Evolutionary conservation across 176 grass and related monocot genomes (phyloP).

Genomic region (Elymus sibiricus): DNA sequence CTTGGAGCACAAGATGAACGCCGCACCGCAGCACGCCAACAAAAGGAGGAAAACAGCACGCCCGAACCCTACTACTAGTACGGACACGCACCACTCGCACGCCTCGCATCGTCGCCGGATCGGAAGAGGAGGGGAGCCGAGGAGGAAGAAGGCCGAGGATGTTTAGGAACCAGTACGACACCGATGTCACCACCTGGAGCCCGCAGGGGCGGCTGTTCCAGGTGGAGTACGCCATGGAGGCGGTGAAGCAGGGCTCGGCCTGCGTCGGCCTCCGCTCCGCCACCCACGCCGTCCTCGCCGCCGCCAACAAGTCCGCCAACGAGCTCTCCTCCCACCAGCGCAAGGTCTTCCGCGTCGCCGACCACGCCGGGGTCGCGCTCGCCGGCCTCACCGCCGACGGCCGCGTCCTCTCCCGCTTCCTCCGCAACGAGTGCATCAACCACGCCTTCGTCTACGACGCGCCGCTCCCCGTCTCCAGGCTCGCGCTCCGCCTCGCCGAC

Average conservation of each 20-base stretch:
- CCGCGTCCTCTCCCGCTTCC: slow-evolving; percentile 72
- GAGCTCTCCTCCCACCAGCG: slow-evolving; percentile 92
- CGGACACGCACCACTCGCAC: too few relatives aligned
- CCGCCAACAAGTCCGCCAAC: slow-evolving; percentile 81
- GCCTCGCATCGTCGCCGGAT: too few relatives aligned
- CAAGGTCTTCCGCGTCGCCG: slow-evolving; percentile 82
- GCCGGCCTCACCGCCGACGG: slow-evolving; percentile 89
- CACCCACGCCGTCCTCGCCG: slow-evolving; percentile 63
- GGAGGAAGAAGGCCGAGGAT: slow-evolving; percentile 25
- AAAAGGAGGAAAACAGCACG: too few relatives aligned
- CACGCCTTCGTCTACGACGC: slow-evolving; percentile 88
- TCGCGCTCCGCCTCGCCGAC: slow-evolving; percentile 79
- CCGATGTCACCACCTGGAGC: slow-evolving; percentile 95
- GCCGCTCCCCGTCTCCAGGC: slow-evolving; percentile 70
- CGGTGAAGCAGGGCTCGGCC: slow-evolving; percentile 97
- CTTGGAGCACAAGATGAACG: too few relatives aligned
- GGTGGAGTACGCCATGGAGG: slow-evolving; percentile 99
- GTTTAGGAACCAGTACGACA: slow-evolving; percentile 98
- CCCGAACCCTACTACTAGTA: too few relatives aligned
- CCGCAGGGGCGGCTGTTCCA: slow-evolving; percentile 91
- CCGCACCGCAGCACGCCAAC: too few relatives aligned
- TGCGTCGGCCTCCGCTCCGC: slow-evolving; percentile 79
- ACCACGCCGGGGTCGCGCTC: slow-evolving; percentile 88
- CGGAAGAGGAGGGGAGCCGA: background rate
- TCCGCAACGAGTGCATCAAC: slow-evolving; percentile 95